These are phyloP conservation scores for Hymenoscyphus occultus DNA, from an alignment of 2,329 filamentous ascomycete genomes.

Conservation along the genomic window DNA sequence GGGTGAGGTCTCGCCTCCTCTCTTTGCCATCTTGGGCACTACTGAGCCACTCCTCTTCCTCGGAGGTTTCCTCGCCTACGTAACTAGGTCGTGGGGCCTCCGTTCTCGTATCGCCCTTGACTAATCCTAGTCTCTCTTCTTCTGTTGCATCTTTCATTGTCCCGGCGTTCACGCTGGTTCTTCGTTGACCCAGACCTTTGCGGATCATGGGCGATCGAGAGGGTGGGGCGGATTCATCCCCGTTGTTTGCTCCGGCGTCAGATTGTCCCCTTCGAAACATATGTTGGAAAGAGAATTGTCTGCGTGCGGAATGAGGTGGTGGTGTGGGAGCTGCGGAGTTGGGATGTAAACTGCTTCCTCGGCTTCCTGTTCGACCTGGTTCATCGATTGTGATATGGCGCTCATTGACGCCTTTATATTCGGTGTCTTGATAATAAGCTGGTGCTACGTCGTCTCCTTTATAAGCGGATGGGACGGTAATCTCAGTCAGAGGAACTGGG, in stretches of 20 bases:
- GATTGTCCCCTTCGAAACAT: slow-evolving; percentile 53
- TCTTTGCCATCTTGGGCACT: slow-evolving; percentile 10
- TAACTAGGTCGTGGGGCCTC: slow-evolving; percentile 22
- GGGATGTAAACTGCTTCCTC: slow-evolving; percentile 26
- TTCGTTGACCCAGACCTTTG: slow-evolving; percentile 39
- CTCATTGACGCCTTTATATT: slow-evolving; percentile 40
- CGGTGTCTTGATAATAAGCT: slow-evolving; percentile 39
- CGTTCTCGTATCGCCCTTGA: slow-evolving; percentile 63
- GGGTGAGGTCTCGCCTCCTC: slow-evolving; percentile 23
- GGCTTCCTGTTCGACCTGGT: slow-evolving; percentile 20
- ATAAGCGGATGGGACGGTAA: slow-evolving; percentile 46
- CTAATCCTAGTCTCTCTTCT: slow-evolving; percentile 78
- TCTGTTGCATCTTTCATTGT: slow-evolving; percentile 62
- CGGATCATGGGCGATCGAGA: slow-evolving; percentile 38
- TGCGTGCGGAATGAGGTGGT: slow-evolving; percentile 58
- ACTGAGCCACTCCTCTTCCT: slow-evolving; percentile 23
- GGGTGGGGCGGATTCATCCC: slow-evolving; percentile 25
- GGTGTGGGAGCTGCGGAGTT: slow-evolving; percentile 48
- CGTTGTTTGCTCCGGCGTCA: slow-evolving; percentile 9
- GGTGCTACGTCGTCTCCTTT: slow-evolving; percentile 40
- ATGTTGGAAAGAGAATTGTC: slow-evolving; percentile 91
- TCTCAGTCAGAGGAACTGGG: slow-evolving; percentile 61
- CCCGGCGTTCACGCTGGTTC: slow-evolving; percentile 36
- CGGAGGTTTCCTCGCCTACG: slow-evolving; percentile 21
- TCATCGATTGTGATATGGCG: slow-evolving; percentile 49